Conservation (phyloP, 2,329 filamentous ascomycete genomes). For the Coniochaeta ligniaria region DNA sequence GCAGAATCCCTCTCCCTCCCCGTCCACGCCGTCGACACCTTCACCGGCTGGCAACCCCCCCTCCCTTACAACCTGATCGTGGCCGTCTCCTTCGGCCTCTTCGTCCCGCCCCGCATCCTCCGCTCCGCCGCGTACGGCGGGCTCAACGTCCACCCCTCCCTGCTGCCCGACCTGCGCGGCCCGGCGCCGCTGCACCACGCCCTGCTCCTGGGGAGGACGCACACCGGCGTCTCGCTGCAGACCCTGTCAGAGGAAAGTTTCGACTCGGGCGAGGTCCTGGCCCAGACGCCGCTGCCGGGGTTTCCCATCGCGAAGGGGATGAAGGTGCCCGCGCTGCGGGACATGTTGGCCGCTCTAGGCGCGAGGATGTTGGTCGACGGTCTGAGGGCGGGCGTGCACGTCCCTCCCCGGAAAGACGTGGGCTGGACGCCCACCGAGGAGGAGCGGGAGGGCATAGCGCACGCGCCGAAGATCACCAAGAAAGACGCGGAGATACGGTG, state of each 20-base stretch:
- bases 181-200: slow-evolving; percentile 82
- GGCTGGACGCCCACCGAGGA: slow-evolving; percentile 14
- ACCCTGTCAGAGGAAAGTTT: slow-evolving; percentile 72
- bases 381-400: slow-evolving; percentile 55
- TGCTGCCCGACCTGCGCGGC: slow-evolving; percentile 80
- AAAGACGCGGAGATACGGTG: slow-evolving; percentile 58
- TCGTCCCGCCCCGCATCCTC: slow-evolving; percentile 74
- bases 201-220: slow-evolving; percentile 53
- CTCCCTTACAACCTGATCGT: slow-evolving; percentile 67
- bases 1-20: slow-evolving; percentile 57
- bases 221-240: slow-evolving; percentile 77
- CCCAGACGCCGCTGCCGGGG: slow-evolving; percentile 57
- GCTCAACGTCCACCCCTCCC: slow-evolving; percentile 86
- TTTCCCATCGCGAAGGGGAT: slow-evolving; percentile 39
- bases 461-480: slow-evolving; percentile 69
- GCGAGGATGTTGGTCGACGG: slow-evolving; percentile 63
- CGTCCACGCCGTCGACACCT: slow-evolving; percentile 72
- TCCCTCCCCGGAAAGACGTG: slow-evolving; percentile 47
- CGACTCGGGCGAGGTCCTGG: slow-evolving; percentile 70
- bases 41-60: slow-evolving; percentile 62
- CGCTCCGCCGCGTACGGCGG: slow-evolving; percentile 69
- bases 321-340: slow-evolving; percentile 41
- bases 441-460: slow-evolving; percentile 22
- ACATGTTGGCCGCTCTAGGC: slow-evolving; percentile 52
- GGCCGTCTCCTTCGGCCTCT: slow-evolving; percentile 89